Percentiles rank a stretch among this genome's conserved stretches.
phyloP scores from a whole-genome alignment of 306 rosid species.

The Trifolium subterraneum region DNA sequence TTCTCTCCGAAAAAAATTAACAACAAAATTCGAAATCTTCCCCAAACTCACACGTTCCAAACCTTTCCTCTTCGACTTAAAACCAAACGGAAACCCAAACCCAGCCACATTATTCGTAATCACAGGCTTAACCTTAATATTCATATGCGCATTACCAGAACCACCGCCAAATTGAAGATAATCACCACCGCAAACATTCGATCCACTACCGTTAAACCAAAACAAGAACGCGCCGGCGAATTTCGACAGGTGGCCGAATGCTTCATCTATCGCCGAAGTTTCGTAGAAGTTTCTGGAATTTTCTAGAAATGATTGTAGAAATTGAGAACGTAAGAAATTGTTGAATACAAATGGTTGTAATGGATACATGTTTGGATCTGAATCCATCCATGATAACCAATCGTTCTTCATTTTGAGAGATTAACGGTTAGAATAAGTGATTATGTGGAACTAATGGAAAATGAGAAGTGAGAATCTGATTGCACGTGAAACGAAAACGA shows the following conservation, averaged over 20 bases:
- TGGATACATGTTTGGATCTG: slow-evolving; percentile 64
- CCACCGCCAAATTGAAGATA: slow-evolving; percentile 44
- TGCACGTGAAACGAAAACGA: neutral
- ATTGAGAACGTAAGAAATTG: slow-evolving; percentile 47
- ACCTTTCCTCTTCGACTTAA: slow-evolving; percentile 51
- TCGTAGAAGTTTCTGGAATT: slow-evolving; percentile 54
- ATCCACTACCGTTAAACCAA: slow-evolving; percentile 60
- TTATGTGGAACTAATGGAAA: no score
- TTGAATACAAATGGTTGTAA: slow-evolving; percentile 60
- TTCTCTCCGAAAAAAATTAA: slow-evolving; percentile 60
- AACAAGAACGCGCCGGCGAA: slow-evolving; percentile 65
- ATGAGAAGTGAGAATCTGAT: neutral
- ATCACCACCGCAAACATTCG: slow-evolving; percentile 46
- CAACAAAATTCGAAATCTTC: slow-evolving; percentile 58
- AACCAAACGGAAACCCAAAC: slow-evolving; percentile 55
- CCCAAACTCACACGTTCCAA: slow-evolving; percentile 43
- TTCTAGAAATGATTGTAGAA: slow-evolving; percentile 59
- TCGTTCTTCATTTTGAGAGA: slow-evolving; percentile 57
- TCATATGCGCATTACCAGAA: slow-evolving; percentile 35
- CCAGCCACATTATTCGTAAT: slow-evolving; percentile 50
- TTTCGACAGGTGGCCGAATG: slow-evolving; percentile 61
- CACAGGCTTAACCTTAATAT: slow-evolving; percentile 47
- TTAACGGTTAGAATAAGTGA: neutral
- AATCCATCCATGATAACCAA: slow-evolving; percentile 71
- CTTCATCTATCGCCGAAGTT: slow-evolving; percentile 64